phyloP scores from a whole-genome alignment of 257 asterid genomes.

The Perilla frutescens region DNA sequence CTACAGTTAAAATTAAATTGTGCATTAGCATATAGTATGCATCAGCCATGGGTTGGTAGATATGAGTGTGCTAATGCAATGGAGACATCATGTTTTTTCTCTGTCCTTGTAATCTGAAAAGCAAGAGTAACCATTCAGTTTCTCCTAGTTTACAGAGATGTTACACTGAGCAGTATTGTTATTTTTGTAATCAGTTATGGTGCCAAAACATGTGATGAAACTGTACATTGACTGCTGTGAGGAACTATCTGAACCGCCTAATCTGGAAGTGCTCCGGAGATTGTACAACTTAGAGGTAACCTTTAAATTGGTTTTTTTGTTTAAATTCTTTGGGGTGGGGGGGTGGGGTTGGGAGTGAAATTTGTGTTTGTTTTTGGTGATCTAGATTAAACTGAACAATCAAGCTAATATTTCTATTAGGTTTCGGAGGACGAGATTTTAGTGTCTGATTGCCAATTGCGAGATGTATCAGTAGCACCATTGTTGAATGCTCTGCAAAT shows the following conservation, averaged over 20 bases:
- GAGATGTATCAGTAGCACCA: slow-evolving; percentile 81
- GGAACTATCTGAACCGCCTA: slow-evolving; percentile 67
- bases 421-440: slow-evolving; percentile 85
- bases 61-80: slow-evolving; percentile 24
- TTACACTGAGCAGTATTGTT: slow-evolving; percentile 34
- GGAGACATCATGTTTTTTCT: neutral
- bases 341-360: slow-evolving; percentile 1
- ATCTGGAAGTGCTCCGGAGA: slow-evolving; percentile 69
- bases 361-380: neutral
- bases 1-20: slow-evolving; percentile 2
- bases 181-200: slow-evolving; percentile 63
- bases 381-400: slow-evolving; percentile 16
- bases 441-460: slow-evolving; percentile 83
- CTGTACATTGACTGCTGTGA: slow-evolving; percentile 77
- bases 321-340: neutral
- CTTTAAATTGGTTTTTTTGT: slow-evolving; percentile 20
- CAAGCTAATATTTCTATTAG: slow-evolving; percentile 45
- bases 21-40: slow-evolving; percentile 1
- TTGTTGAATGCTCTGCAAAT: slow-evolving; percentile 75
- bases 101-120: neutral
- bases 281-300: slow-evolving; percentile 81
- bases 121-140: slow-evolving; percentile 6
- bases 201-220: slow-evolving; percentile 77
- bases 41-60: neutral
- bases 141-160: slow-evolving; percentile 17